phyloP scores from a whole-genome alignment of 306 rosid species.

The Castanea mollissima region DNA sequence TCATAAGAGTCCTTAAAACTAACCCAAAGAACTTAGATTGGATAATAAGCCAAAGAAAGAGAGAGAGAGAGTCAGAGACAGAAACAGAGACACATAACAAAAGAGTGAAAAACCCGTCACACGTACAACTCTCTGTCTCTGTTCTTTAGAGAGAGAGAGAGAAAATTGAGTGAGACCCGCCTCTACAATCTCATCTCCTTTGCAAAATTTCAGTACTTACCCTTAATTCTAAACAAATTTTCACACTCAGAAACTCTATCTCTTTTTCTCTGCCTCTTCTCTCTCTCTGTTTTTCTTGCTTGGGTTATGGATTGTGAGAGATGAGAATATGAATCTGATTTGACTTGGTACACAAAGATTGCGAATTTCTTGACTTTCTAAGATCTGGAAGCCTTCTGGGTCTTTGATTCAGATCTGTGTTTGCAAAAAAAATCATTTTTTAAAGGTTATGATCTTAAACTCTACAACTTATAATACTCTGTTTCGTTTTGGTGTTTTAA shows the following conservation, averaged over 20 bases:
- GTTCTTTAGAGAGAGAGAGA: background rate
- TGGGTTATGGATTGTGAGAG: background rate
- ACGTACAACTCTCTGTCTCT: background rate
- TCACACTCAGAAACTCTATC: background rate
- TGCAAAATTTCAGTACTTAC: background rate
- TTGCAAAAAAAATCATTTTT: background rate
- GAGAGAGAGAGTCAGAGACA: background rate
- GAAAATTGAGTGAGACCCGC: background rate
- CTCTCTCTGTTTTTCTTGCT: background rate
- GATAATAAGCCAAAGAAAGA: background rate
- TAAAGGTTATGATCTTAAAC: background rate
- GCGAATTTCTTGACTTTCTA: constrained; percentile 6
- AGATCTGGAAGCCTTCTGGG: constrained; percentile 32
- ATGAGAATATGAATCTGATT: constrained; percentile 18
- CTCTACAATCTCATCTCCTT: constrained; percentile 5
- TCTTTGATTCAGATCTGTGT: background rate
- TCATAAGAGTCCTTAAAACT: background rate
- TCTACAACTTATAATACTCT: background rate
- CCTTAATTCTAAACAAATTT: background rate
- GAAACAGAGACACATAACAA: background rate
- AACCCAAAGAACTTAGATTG: constrained; percentile 8
- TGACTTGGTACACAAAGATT: constrained; percentile 10
- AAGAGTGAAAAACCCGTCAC: background rate
- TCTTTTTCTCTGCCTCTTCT: constrained; percentile 8
- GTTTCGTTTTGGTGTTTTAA: background rate